Base-by-base conservation (phyloP, 2,329 filamentous ascomycete species). In the Pseudogymnoascus sp. region DNA sequence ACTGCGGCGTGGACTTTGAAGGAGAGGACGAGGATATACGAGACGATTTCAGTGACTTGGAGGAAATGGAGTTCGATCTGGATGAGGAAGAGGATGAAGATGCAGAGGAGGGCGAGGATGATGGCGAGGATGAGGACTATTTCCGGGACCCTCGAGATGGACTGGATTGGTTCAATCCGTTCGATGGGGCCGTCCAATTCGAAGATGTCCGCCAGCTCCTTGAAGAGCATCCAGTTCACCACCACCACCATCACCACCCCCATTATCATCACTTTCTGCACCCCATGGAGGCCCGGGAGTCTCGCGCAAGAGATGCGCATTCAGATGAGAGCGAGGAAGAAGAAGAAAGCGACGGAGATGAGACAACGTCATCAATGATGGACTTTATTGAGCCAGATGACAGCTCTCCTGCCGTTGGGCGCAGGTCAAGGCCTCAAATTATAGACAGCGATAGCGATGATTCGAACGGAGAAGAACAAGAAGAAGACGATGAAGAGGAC, bases 1-100 rank as follows among this genome's bases (percentile, higher is more conserved):
- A 78, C 19, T 89, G 87, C 63, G 79, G 82, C 60, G 83, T 81
- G 61, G 77, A 79, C 60, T 76, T 79, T 22, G 79, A 81, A 72
- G 61, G 74, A 73, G 63, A 73, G 68, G 24, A 75, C 70, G 69
- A 75, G 70, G 53, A 70, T 74, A 73, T 74, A 69, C 72, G 76
- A 70, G 73, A 71, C 1, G 75, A 74, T 61, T 78, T 78, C 68
- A 81, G 76, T 63, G 78, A 78, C 62, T 76, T 76, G 65, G 80
- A 75, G 62, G 78, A 78, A 37, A 62, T 70, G 46, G 73, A 75
- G 26, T 73, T 69, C 41, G 73, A 70, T 1, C 72, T 73, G 63
- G 72, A 68, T 35, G 72, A 72, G 11, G 65, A 71, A 41, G 70
- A 70, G 16, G 70, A 74, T 2, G 70, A 71, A 26, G 68, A 46